Evolutionary conservation across 1,139 yeast species (phyloP).

Genomic region (Meyerozyma carpophila): DNA sequence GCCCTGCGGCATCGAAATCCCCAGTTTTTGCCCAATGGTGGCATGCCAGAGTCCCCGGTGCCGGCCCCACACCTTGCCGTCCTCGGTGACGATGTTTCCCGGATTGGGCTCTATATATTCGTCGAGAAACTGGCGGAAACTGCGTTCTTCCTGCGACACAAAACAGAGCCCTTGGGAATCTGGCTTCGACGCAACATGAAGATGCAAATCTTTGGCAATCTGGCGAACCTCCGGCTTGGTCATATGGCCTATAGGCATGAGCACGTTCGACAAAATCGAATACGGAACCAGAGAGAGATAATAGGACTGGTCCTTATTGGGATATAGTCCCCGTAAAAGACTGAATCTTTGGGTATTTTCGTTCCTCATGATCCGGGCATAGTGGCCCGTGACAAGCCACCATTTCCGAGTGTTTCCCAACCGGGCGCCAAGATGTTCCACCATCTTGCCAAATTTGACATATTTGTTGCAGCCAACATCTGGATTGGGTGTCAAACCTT

Average conservation of each 20-base stretch:
- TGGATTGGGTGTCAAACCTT: slow-evolving; percentile 90
- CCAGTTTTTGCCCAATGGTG: slow-evolving; percentile 83
- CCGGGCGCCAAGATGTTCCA: slow-evolving; percentile 43
- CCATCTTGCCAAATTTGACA: slow-evolving; percentile 80
- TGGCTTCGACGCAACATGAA: slow-evolving; percentile 71
- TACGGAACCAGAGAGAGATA: slow-evolving; percentile 68
- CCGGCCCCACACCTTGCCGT: slow-evolving; percentile 70
- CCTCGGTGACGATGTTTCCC: slow-evolving; percentile 72
- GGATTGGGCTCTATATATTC: slow-evolving; percentile 71
- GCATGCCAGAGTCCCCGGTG: slow-evolving; percentile 92
- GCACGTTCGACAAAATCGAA: slow-evolving; percentile 39
- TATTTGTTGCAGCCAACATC: slow-evolving; percentile 82
- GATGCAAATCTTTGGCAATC: slow-evolving; percentile 48
- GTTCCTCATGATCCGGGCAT: slow-evolving; percentile 55
- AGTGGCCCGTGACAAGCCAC: slow-evolving; percentile 96
- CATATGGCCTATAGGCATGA: slow-evolving; percentile 78
- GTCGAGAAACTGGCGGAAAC: slow-evolving; percentile 67
- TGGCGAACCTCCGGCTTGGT: slow-evolving; percentile 70
- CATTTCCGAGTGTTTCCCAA: slow-evolving; percentile 35
- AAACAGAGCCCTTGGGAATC: slow-evolving; percentile 96
- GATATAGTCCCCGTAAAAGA: slow-evolving; percentile 55
- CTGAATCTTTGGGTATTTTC: slow-evolving; percentile 28
- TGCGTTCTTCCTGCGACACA: slow-evolving; percentile 68
- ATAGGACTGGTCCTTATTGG: slow-evolving; percentile 82
- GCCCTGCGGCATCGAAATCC: slow-evolving; percentile 83